Percentiles rank a stretch among this genome's conserved stretches.
phyloP scores from a whole-genome alignment of 495 filamentous ascomycete genomes.

The Talaromyces thailandensis region DNA sequence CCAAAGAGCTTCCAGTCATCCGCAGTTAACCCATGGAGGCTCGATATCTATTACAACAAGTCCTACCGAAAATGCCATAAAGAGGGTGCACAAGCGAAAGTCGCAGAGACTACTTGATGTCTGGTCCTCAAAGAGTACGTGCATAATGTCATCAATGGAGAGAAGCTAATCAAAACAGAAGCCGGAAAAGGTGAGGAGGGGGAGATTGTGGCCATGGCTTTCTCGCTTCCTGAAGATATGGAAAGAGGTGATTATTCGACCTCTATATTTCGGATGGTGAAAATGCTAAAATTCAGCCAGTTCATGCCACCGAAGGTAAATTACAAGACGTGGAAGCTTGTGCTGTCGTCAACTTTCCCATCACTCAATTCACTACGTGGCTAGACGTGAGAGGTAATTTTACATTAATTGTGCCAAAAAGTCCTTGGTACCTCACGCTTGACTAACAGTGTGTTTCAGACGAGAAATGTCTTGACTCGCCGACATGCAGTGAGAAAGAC shows the following conservation, averaged over 20 bases:
- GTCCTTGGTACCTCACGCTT: background rate
- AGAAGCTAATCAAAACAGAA: constrained; percentile 11
- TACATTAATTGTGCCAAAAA: background rate
- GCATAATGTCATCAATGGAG: background rate
- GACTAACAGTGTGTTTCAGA: background rate
- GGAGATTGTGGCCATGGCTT: constrained; percentile 23
- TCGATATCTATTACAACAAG: background rate
- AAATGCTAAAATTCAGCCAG: constrained; percentile 7
- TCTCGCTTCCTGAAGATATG: constrained; percentile 22
- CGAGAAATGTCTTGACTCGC: background rate
- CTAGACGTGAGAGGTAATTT: background rate
- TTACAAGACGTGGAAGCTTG: constrained; percentile 13
- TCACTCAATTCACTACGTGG: constrained; percentile 3
- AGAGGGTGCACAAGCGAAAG: constrained; percentile 5
- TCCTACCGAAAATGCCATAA: background rate
- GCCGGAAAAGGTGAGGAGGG: constrained; percentile 21
- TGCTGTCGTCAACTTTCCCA: constrained; percentile 2
- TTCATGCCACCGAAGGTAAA: constrained; percentile 21
- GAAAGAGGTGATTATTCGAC: constrained; percentile 14
- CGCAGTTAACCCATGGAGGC: background rate
- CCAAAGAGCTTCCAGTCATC: background rate
- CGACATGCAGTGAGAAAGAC: constrained; percentile 2
- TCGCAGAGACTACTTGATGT: constrained; percentile 18
- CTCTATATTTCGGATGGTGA: background rate
- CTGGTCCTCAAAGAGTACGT: constrained; percentile 20